Base-by-base conservation (phyloP, 1,284 basidiomycete species). In the Tilletiopsis washingtonensis region DNA sequence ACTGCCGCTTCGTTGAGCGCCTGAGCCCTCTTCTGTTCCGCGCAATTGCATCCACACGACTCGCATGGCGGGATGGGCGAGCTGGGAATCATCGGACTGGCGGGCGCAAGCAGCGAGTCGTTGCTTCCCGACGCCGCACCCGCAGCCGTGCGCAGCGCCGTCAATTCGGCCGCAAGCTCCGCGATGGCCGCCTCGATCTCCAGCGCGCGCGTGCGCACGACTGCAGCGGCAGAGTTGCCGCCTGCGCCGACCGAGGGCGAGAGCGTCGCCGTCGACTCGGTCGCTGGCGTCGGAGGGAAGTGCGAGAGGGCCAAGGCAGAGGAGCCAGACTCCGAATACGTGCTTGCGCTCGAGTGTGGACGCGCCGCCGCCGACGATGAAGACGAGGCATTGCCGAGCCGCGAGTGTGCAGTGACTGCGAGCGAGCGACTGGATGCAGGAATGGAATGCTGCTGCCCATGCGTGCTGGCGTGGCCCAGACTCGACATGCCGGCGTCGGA, bases 31-130 rank as follows among this genome's bases (percentile, higher is more conserved):
- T 42, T 40, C 34, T 47, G 46, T 25, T 47, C 46, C 4, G 46
- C 46, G 21, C 46, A 47, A 12, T 47, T 38, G 26, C 46, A 47
- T 4, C 46, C 46, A 29, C 46, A 47, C 21, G 38, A 19, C 2
- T 7, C 11, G 27, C 46, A 47, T 26, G 27, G 39, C 20, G 21
- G 36, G 20, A 47, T 47, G 21, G 46, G 39, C 25, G 25, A 29
- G 6, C 5, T 21, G 9, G 41, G 41, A 6, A 21, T 9, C 5
- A 9, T 26, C 9, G 19, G 41, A 34, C 9, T 15, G 24, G n/a
- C 12, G 24, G 7, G 9, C 29, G 20, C 5, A 5, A 45, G 25
- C 37, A 25, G 15, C 23, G 23, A 7, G 19, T 47, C 26, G 44
- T 20, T 6, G 21, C 3, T 4, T 38, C 37, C 21, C 21, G 17